phyloP scores from a whole-genome alignment of 371 early-diverging fungal genomes.

The Mortierella sp. region DNA sequence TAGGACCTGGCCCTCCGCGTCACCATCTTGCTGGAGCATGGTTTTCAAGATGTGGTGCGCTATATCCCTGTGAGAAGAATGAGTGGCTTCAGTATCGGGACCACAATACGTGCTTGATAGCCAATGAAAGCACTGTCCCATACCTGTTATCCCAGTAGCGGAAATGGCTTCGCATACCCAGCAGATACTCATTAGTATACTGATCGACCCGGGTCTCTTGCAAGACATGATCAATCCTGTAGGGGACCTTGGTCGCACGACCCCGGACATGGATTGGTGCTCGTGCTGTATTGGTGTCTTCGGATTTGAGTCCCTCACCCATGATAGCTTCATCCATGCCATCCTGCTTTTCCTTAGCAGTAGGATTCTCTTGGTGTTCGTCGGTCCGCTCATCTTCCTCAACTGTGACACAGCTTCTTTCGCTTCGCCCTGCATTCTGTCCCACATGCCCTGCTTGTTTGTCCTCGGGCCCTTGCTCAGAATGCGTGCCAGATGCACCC shows the following conservation, averaged over 20 bases:
- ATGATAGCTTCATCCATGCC: neutral
- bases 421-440: neutral
- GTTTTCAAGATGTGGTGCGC: slow-evolving; percentile 43
- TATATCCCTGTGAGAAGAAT: slow-evolving; percentile 21
- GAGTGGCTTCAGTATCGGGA: neutral
- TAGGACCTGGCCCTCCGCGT: slow-evolving; percentile 3
- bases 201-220: slow-evolving; percentile 59
- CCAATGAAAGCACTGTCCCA: neutral
- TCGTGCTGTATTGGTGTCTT: neutral
- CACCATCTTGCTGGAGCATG: slow-evolving; percentile 18
- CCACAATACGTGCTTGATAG: neutral
- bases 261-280: slow-evolving; percentile 27
- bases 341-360: neutral
- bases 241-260: slow-evolving; percentile 37
- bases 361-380: neutral
- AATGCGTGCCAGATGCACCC: neutral
- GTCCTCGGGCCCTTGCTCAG: slow-evolving; percentile 1
- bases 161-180: slow-evolving; percentile 61
- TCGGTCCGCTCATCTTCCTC: neutral
- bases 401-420: too few species aligned
- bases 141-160: slow-evolving; percentile 65
- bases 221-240: slow-evolving; percentile 59
- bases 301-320: neutral
- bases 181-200: slow-evolving; percentile 61
- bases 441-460: slow-evolving; percentile 11